Base-by-base conservation (phyloP, 2,329 filamentous ascomycete species). In the Fusarium pseudocircinatum region DNA sequence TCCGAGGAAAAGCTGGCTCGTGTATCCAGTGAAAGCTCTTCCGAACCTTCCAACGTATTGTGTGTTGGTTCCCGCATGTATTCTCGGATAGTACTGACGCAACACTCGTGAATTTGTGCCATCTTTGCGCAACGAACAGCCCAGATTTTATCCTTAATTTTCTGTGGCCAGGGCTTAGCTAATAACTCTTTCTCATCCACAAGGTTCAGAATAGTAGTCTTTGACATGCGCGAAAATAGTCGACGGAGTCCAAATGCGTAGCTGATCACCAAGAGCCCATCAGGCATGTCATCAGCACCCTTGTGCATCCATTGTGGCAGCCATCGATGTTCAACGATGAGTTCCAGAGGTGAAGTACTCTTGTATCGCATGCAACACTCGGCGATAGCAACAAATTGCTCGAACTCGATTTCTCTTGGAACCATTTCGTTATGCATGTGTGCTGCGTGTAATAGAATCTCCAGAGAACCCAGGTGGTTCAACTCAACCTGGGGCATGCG, bases 401-500 rank as follows among this genome's bases (percentile, higher is more conserved):
- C 81, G 64, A 88, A 88, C 2, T 78, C 79, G 11, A 88, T 81
- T 12, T 85, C 82, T 12, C 83, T 80, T 0, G 87, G 87, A 9
- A 89, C 79, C 60, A 81, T 79, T 12, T 84, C 80, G 50, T 83
- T 83, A 63, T 87, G 86, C 80, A 85, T 82, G 70, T 88, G 87
- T 2, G 86, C 87, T 5, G 87, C 87, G 63, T 88, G 83, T 6
- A 89, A 78, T 2, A 89, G 70, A 4, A 85, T 84, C 66, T 85
- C 84, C 16, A 89, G 75, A 1, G 84, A 81, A 6, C 79, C 75
- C 4, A 84, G 63, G 5, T 75, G 78, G 59, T 88, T 86, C 11
- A 82, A 68, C 70, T 88, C 87, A 34, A 82, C 75, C 72, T 88
- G 87, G 4, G 87, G 86, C 87, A 89, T 88, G 16, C 85, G 83